phyloP scores from a whole-genome alignment of 768 basidiomycete species.

The Collybiopsis luxurians region DNA sequence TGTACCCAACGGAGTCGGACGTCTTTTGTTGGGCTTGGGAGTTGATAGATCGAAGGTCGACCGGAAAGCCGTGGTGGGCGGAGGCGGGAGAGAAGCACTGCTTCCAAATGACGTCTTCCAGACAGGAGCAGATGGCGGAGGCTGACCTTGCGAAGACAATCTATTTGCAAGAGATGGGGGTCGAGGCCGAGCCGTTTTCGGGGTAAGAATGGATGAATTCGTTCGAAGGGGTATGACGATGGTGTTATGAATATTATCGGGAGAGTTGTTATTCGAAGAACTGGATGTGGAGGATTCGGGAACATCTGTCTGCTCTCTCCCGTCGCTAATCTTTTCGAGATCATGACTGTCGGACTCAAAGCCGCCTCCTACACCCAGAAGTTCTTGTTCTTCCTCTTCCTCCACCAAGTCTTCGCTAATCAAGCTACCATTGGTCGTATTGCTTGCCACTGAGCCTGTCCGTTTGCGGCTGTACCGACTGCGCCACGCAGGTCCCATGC shows the following conservation, averaged over 20 bases:
- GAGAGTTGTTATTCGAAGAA: conserved; percentile 34
- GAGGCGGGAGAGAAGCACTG: conserved; percentile 33
- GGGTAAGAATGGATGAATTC: conserved; percentile 20
- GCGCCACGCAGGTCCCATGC: conserved; percentile 67
- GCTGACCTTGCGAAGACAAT: conserved; percentile 16
- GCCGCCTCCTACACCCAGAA: conserved; percentile 66
- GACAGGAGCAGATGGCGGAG: conserved; percentile 53
- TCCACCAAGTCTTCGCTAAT: conserved; percentile 81
- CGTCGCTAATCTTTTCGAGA: conserved; percentile 18
- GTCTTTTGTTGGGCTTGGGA: conserved; percentile 48
- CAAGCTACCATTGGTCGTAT: conserved; percentile 61
- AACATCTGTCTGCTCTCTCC: conserved; percentile 21
- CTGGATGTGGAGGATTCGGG: conserved; percentile 20
- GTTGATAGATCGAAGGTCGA: conserved; percentile 45
- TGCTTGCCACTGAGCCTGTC: conserved; percentile 73
- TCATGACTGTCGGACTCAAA: conserved; percentile 44
- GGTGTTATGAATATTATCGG: conserved; percentile 32
- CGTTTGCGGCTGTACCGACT: conserved; percentile 66
- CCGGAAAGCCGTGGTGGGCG: conserved; percentile 51
- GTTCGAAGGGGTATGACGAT: conserved; percentile 17
- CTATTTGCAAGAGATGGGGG: conserved; percentile 7
- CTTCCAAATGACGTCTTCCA: conserved; percentile 55
- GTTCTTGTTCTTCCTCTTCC: conserved; percentile 74
- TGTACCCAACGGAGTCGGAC: conserved; percentile 58
- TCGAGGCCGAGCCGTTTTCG: conserved; percentile 22